Percentiles rank a stretch among this genome's conserved stretches.
Evolutionary conservation across 1,284 basidiomycete species (phyloP).

Genomic region (Ceratobasidium sp.): DNA sequence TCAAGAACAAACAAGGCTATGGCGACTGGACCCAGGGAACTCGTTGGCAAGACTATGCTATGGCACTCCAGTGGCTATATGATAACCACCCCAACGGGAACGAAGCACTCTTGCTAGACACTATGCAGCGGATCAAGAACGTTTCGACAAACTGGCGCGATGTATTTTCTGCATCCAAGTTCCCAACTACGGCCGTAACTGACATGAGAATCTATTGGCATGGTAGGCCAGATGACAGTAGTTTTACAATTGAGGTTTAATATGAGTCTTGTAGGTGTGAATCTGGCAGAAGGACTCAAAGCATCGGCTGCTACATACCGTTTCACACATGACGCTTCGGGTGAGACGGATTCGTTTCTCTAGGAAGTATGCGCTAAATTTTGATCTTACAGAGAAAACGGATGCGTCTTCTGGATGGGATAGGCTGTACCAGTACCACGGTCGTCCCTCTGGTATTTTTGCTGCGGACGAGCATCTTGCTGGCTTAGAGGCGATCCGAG

Average conservation of each 20-base stretch:
- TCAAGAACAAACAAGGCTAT: conserved; percentile 17
- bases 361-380: background rate
- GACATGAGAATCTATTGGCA: conserved; percentile 30
- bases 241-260: background rate
- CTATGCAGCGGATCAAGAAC: conserved; percentile 33
- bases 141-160: conserved; percentile 19
- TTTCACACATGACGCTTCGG: conserved; percentile 64
- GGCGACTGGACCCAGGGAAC: conserved; percentile 29
- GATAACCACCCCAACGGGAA: conserved; percentile 20
- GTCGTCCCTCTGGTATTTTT: conserved; percentile 64
- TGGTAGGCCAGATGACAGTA: background rate
- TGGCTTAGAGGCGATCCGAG: conserved; percentile 60
- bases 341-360: conserved; percentile 46
- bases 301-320: conserved; percentile 62
- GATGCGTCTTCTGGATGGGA: conserved; percentile 63
- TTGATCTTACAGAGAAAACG: conserved; percentile 55
- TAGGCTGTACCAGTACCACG: conserved; percentile 65
- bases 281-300: conserved; percentile 66
- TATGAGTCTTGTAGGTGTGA: conserved; percentile 50
- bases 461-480: conserved; percentile 67
- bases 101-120: conserved; percentile 16
- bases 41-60: conserved; percentile 28
- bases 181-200: conserved; percentile 15
- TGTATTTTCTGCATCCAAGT: conserved; percentile 27
- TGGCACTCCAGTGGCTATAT: conserved; percentile 34